These are phyloP conservation scores for Circinella minor DNA, from an alignment of 371 early-diverging fungal species.

Conservation along the genomic window DNA sequence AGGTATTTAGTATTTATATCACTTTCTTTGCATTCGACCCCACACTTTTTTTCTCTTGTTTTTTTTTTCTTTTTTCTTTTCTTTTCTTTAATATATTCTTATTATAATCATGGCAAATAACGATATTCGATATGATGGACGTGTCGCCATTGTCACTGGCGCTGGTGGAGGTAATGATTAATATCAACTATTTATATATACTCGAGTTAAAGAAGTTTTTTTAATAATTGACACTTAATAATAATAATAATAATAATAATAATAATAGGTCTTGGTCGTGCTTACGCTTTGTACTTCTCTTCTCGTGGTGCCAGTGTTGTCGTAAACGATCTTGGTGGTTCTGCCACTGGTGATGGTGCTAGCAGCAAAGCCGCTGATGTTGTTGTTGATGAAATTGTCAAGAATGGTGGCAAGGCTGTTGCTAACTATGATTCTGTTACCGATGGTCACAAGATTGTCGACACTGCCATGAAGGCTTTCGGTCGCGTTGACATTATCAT, in stretches of 20 bases:
- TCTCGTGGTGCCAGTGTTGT: slow-evolving; percentile 89
- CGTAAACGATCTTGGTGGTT: slow-evolving; percentile 92
- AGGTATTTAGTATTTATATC: background rate
- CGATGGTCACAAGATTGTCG: slow-evolving; percentile 95
- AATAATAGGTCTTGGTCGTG: slow-evolving; percentile 79
- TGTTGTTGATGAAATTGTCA: slow-evolving; percentile 93
- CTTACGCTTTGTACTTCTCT: slow-evolving; percentile 92
- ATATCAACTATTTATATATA: background rate
- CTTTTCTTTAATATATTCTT: background rate
- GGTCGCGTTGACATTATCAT: slow-evolving; percentile 95
- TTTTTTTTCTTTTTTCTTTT: slow-evolving; percentile 3
- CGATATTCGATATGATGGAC: slow-evolving; percentile 81
- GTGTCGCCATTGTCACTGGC: slow-evolving; percentile 96
- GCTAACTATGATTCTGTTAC: slow-evolving; percentile 98
- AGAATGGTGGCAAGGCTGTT: slow-evolving; percentile 93
- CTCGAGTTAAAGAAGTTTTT: background rate
- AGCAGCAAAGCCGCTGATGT: slow-evolving; percentile 88
- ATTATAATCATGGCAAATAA: slow-evolving; percentile 35
- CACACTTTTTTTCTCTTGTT: slow-evolving; percentile 5
- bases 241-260: background rate
- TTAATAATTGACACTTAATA: background rate
- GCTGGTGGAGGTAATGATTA: slow-evolving; percentile 88
- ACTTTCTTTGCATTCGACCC: background rate
- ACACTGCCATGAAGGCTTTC: slow-evolving; percentile 94
- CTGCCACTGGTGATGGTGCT: slow-evolving; percentile 80